phyloP scores from a whole-genome alignment of 1,284 basidiomycete species.

The Anthracocystis panici-leucophaei region DNA sequence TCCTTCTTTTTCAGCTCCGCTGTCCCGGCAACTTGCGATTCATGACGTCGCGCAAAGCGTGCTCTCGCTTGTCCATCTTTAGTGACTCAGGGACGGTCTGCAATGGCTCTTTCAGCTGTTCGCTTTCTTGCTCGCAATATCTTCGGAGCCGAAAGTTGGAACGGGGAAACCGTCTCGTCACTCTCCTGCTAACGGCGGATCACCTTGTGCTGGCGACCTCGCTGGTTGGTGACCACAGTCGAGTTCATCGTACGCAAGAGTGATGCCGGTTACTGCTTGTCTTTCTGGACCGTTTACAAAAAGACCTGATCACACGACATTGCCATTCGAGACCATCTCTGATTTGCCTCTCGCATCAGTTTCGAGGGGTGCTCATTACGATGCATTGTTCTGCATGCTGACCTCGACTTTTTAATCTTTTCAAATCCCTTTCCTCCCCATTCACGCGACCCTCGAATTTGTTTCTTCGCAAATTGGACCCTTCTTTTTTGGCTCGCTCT shows the following conservation, averaged over 20 bases:
- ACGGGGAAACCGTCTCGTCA: neutral
- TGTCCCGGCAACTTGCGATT: neutral
- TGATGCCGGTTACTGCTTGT: too few relatives aligned
- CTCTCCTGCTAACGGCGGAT: neutral
- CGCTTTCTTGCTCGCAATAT: neutral
- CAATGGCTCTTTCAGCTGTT: too few relatives aligned
- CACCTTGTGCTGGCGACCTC: slow-evolving; percentile 1
- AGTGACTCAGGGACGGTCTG: too few relatives aligned
- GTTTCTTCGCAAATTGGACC: slow-evolving; percentile 5
- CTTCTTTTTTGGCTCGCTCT: slow-evolving; percentile 11
- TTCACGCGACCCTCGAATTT: neutral
- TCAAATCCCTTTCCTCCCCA: neutral
- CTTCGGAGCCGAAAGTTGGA: slow-evolving; percentile 1
- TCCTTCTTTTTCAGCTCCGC: neutral
- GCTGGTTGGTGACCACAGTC: neutral
- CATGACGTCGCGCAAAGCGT: neutral
- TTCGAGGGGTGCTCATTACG: slow-evolving; percentile 6
- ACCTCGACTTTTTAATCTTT: slow-evolving; percentile 23
- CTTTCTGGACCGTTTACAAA: too few relatives aligned
- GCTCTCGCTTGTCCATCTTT: too few relatives aligned
- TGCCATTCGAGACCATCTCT: neutral
- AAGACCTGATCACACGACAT: neutral
- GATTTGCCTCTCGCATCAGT: neutral
- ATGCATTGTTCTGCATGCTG: slow-evolving; percentile 40
- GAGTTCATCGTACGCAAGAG: too few relatives aligned